Evolutionary conservation across 2,329 filamentous ascomycete genomes (phyloP).

Genomic region (Arachnomyces sp.): DNA sequence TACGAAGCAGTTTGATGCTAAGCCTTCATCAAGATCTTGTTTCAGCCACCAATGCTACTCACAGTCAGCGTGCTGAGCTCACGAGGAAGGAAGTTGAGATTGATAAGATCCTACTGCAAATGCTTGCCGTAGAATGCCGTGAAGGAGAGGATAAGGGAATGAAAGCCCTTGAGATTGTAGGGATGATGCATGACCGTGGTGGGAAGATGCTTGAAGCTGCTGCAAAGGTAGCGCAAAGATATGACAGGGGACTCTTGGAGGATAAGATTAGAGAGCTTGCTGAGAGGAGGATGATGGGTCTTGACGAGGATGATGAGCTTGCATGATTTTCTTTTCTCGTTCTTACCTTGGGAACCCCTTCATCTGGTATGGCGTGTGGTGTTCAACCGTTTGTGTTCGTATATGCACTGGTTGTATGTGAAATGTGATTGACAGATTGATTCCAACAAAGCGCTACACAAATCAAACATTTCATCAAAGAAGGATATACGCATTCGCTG

Average conservation of each 20-base stretch:
- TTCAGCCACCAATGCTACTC: constrained; percentile 55
- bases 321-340: background rate
- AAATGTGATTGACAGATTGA: too few relatives aligned
- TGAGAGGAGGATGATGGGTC: constrained; percentile 57
- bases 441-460: too few relatives aligned
- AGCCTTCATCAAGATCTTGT: constrained; percentile 69
- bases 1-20: constrained; percentile 63
- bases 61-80: constrained; percentile 58
- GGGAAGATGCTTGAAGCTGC: constrained; percentile 90
- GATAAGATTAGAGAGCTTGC: constrained; percentile 86
- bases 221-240: constrained; percentile 78
- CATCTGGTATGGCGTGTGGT: too few relatives aligned
- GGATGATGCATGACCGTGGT: constrained; percentile 71
- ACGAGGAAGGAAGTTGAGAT: constrained; percentile 69
- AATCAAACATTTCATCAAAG: too few relatives aligned
- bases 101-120: constrained; percentile 81
- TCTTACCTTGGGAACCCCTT: too few relatives aligned
- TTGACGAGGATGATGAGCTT: constrained; percentile 48
- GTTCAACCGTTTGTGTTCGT: background rate
- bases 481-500: too few relatives aligned
- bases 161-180: constrained; percentile 86
- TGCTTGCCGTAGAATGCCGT: constrained; percentile 81
- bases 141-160: constrained; percentile 89
- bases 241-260: constrained; percentile 67
- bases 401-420: background rate